Conservation (phyloP, 73 alveolate species). For the Paramecium sexaurelia region DNA sequence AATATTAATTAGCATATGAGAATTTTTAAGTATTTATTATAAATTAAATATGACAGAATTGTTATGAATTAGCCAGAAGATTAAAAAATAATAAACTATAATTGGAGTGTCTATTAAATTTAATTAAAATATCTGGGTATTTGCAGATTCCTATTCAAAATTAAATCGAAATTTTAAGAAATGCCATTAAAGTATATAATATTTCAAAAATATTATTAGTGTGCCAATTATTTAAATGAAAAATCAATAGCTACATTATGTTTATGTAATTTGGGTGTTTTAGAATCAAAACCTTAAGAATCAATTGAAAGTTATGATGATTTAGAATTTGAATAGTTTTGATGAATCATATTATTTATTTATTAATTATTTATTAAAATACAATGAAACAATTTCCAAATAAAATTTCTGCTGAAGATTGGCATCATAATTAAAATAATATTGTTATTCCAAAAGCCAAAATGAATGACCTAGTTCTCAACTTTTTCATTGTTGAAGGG, state of each 20-base stretch:
- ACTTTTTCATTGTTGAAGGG: conserved; percentile 22
- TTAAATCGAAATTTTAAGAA: background rate
- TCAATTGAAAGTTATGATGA: background rate
- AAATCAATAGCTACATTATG: conserved; percentile 22
- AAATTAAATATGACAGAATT: background rate
- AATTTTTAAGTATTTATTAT: background rate
- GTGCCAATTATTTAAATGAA: background rate
- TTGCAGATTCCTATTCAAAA: background rate
- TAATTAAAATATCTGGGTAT: background rate
- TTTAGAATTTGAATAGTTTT: conserved; percentile 36
- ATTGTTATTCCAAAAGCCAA: background rate
- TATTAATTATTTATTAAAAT: background rate
- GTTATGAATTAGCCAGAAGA: conserved; percentile 50
- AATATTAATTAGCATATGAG: background rate
- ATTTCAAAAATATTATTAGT: background rate
- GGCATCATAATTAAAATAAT: conserved; percentile 1
- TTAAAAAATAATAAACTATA: background rate
- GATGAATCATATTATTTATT: background rate
- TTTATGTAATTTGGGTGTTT: background rate
- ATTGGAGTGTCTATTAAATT: background rate
- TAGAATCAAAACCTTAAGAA: background rate
- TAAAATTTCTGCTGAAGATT: background rate
- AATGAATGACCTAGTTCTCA: conserved; percentile 3
- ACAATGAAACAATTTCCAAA: background rate
- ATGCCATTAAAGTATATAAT: background rate